Base-by-base conservation (phyloP, 2,329 filamentous ascomycete species). In the Ophiocordyceps camponoti-leonardi region DNA sequence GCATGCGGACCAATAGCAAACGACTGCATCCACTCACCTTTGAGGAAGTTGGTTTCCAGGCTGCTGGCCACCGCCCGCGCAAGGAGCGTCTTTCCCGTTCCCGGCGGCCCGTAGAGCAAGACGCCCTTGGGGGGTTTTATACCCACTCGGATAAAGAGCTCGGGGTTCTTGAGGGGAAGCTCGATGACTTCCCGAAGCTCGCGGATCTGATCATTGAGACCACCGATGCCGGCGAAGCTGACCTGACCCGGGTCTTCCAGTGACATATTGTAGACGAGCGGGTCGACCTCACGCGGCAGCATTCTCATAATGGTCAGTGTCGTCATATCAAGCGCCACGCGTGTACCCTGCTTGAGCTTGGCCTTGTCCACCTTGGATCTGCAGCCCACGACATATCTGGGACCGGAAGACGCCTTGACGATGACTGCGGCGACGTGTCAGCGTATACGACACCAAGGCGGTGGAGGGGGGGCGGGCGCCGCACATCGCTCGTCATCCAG, bases 221-320 rank as follows among this genome's bases (percentile, higher is more conserved):
- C 92, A 68, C 92, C 92, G 54, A 98, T 98, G 56, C 93, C 92
- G 39, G 83, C 90, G 65, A 98, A 98, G 71, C 86, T 95, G 65
- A 98, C 83, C 65, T 96, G 90, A 6, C 92, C 92, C 0, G 92
- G 92, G 61, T 98, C 92, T 65, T 98, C 92, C 56, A 98, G 68
- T 19, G 92, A 98, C 92, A 98, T 98, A 73, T 98, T 98, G 77
- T 98, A 98, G 54, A 98, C 92, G 54, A 98, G 74, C 19, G 92
- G 92, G 61, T 98, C 92, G 61, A 98, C 93, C 71, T 98, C 92
- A 63, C 92, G 83, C 49, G 92, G 93, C 42, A 98, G 75, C 92
- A 98, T 98, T 59, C 92, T 86, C 92, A 98, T 98, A 66, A 98
- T 98, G 49, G 92, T 98, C 54, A 98, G 83, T 19, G 92, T 98